Conservation (phyloP, 352 stramenopile species). For the Phytophthora pisi region DNA sequence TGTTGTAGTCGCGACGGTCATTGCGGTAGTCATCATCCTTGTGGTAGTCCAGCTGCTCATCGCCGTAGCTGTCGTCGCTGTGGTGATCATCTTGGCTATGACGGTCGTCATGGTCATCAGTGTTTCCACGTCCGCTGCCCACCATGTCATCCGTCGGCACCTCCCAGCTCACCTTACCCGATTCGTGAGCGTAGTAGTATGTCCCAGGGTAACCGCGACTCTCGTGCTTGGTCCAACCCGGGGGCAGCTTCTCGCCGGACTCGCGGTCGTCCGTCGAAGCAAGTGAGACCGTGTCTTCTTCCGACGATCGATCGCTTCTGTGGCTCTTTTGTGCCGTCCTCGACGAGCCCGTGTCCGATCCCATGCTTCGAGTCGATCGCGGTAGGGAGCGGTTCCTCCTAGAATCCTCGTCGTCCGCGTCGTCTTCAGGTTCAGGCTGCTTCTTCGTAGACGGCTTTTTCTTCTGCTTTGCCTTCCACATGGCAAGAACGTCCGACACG, state of each 20-base stretch:
- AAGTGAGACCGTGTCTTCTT: constrained; percentile 56
- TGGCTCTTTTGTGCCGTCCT: constrained; percentile 44
- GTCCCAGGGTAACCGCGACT: constrained; percentile 67
- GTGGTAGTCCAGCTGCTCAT: constrained; percentile 21
- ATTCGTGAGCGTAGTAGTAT: constrained; percentile 72
- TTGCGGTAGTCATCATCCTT: constrained; percentile 20
- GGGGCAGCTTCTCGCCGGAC: constrained; percentile 42
- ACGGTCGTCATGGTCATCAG: constrained; percentile 13
- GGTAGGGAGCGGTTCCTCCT: constrained; percentile 13
- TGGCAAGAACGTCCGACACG: constrained; percentile 50
- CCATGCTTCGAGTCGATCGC: constrained; percentile 11
- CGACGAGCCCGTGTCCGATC: constrained; percentile 15
- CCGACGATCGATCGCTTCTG: constrained; percentile 43
- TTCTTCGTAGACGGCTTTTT: constrained; percentile 23
- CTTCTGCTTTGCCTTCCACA: constrained; percentile 57
- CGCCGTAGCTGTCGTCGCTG: constrained; percentile 9
- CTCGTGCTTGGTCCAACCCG: constrained; percentile 68
- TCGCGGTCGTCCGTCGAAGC: constrained; percentile 43
- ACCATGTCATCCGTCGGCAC: constrained; percentile 47
- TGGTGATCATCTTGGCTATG: constrained; percentile 29
- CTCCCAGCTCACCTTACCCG: constrained; percentile 72
- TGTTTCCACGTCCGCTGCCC: constrained; percentile 11
- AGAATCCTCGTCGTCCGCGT: constrained; percentile 20
- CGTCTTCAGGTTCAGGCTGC: constrained; percentile 14
- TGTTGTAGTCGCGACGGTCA: constrained; percentile 7